Evolutionary conservation across 306 rosid species (phyloP), one percentile per base, ranked within the genome.

Genomic region (Vigna unguiculata): DNA sequence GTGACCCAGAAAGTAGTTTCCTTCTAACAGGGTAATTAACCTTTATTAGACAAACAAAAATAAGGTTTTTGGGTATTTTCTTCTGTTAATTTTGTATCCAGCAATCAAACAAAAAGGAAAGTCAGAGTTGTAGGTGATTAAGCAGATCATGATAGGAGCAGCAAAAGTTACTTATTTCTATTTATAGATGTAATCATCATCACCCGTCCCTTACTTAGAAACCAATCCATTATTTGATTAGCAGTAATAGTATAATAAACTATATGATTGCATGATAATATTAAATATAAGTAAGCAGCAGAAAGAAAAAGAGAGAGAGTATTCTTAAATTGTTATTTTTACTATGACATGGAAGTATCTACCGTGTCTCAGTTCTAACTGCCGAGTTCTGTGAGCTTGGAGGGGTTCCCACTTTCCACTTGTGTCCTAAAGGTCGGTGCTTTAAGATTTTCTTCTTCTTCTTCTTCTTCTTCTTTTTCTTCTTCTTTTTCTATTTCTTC

Each of bases 401-500:
- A 62, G 15, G 47, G 68, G 68, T 62, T 62, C 9, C 10, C 7
- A 19, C 25, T 63, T 10, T 63, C 49, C 49, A 36, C 25, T 9
- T 19, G 25, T 38, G 49, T 34, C 22, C 4, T 28, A 63, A 63
- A 62, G 46, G 81, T 43, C 72, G 83, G 69, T 79, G 83, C 77
- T 74, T 74, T 84, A 73, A 81, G 78, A 76, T 78, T 75, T 64
- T 80, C 43, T 57, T 41, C 24, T 36, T 60, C 77, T 40, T 28
- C 77, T 32, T 34, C 40, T 34, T 6, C 40, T 5, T 34, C 0
- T 32, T 4, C 36, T 49, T n/a, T n/a, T 36, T 60, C 77, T 40
- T 28, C 77, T 32, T 34, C 40, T 34, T 6, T 9, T 5, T 34
- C 0, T 32, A 4, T 6, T 49, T 16, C 49, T 2, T 43, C 61